Conservation (phyloP, 345 rosid species). For the Dimocarpus longan region DNA sequence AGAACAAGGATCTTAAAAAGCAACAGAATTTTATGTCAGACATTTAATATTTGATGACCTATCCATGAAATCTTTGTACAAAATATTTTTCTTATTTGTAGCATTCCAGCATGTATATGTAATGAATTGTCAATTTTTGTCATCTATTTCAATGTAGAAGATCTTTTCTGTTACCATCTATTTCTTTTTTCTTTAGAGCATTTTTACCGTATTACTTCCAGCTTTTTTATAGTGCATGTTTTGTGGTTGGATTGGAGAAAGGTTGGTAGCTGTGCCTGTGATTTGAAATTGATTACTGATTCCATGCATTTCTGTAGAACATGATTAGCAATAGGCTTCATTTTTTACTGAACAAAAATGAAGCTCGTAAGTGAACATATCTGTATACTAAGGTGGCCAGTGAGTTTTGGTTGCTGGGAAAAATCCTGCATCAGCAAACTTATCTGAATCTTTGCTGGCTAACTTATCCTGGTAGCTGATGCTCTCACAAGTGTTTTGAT, state of each 20-base stretch:
- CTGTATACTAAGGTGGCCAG: background rate
- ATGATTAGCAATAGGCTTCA: background rate
- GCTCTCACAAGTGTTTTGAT: background rate
- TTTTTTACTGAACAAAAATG: background rate
- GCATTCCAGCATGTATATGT: slow-evolving; percentile 28
- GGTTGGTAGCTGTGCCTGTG: background rate
- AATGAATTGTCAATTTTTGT: slow-evolving; percentile 16
- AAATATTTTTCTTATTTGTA: slow-evolving; percentile 33
- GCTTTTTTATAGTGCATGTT: background rate
- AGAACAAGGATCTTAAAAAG: slow-evolving; percentile 34
- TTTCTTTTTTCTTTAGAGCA: background rate
- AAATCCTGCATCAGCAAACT: background rate
- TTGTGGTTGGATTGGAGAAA: background rate
- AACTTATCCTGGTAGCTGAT: background rate
- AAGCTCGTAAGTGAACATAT: too few relatives aligned
- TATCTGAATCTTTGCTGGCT: too few relatives aligned
- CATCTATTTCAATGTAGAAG: slow-evolving; percentile 21
- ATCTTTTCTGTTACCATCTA: slow-evolving; percentile 8
- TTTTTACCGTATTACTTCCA: background rate
- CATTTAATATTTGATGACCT: slow-evolving; percentile 50
- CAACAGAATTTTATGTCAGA: slow-evolving; percentile 38
- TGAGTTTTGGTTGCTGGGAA: background rate
- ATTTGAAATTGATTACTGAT: background rate
- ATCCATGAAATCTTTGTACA: slow-evolving; percentile 47
- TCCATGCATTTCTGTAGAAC: background rate